These are phyloP conservation scores for Ballota nigra DNA, from an alignment of 257 asterid species.

Conservation along the genomic window DNA sequence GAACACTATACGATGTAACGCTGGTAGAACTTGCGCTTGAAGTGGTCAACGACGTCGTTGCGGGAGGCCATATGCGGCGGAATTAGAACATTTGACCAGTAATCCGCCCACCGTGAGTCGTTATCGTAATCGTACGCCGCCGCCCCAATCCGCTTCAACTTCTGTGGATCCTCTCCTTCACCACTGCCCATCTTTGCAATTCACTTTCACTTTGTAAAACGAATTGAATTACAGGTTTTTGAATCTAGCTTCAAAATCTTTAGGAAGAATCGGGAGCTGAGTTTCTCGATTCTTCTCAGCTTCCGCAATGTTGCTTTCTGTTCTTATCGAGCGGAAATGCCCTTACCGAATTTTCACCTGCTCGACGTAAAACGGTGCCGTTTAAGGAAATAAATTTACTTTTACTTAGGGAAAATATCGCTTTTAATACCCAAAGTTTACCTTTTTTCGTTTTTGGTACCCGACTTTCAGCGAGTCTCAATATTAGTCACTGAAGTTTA, in stretches of 20 bases:
- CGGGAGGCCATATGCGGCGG: constrained; percentile 90
- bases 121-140: constrained; percentile 81
- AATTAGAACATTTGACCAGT: constrained; percentile 92
- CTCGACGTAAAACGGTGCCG: not conserved
- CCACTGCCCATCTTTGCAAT: constrained; percentile 46
- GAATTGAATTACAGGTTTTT: not conserved
- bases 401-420: too few species aligned
- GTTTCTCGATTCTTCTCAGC: not conserved
- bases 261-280: not conserved
- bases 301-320: not conserved
- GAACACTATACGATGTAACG: constrained; percentile 64
- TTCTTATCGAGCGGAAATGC: not conserved
- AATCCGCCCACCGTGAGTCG: constrained; percentile 84
- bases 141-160: constrained; percentile 79
- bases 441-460: too few species aligned
- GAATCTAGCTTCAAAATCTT: not conserved
- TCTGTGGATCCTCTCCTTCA: constrained; percentile 73
- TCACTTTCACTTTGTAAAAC: not conserved
- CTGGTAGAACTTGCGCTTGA: constrained; percentile 94
- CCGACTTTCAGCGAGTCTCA: too few species aligned
- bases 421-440: too few species aligned
- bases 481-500: too few species aligned
- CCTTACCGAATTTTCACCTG: not conserved
- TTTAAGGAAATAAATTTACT: not conserved
- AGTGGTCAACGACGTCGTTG: constrained; percentile 70